Evolutionary conservation across 1,284 basidiomycete species (phyloP), one percentile per base, ranked within the genome.

Genomic region (Cystobasidiaceae sp.): DNA sequence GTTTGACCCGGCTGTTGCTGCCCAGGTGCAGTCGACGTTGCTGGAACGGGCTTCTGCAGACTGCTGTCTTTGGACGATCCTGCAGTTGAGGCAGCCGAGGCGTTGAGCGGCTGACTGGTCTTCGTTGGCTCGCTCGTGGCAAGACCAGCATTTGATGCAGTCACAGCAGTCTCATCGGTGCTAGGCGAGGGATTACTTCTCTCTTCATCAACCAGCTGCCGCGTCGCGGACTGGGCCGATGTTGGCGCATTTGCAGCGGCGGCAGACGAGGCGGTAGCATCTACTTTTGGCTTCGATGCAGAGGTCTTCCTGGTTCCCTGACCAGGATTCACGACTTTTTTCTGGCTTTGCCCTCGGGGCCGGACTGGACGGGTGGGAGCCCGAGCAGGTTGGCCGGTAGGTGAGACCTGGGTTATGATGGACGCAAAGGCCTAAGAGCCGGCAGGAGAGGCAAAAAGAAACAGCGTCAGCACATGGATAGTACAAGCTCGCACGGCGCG

Each of bases 391-490:
- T 63, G 66, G 15, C 66, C 66, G 17, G 49, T 67, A 17, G 66
- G 60, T 15, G 66, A 67, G 52, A 67, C 66, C 43, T 67, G 66
- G 19, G 66, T 67, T 39, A 67, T 67, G 23, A 67, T 15, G 4
- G 66, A 67, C 23, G 66, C 66, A 13, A 67, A 45, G 19, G 52
- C 66, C 66, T 67, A 48, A 5, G 37, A 48, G 45, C 25, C 6
- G 13, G 34, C 1, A 48, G 1, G 48, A 19, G 2, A 54, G 37
- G 30, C 21, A 2, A 19, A 9, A 27, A 19, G n/a, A 23, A 39
- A 25, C 37, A 45, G 27, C 19, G 37, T 17, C 6, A 41, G 21
- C 17, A 17, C 45, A 46, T 2, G 45, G n/a, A 46, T 17, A 46
- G 45, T 39, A 39, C 37, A 39, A n/a, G n/a, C 11, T 39, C 11